Percentiles rank a stretch among this genome's conserved stretches.
Evolutionary conservation across 2,329 filamentous ascomycete species (phyloP).

Genomic region (Zymoseptoria tritici): DNA sequence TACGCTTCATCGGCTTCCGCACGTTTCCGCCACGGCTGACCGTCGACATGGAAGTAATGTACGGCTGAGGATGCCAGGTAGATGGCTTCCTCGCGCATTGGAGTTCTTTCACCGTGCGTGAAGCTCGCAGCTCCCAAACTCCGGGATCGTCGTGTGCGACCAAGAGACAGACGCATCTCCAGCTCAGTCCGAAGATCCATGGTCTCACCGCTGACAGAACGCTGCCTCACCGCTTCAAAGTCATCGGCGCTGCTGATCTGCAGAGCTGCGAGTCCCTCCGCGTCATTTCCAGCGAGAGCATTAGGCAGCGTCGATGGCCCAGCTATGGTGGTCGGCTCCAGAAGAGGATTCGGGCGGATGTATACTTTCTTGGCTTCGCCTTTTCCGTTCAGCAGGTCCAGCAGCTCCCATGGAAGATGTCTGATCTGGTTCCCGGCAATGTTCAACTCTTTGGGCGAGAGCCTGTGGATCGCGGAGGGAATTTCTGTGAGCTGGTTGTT

Average conservation of each 20-base stretch:
- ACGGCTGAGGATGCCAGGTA: constrained; percentile 24
- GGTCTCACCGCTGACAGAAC: constrained; percentile 10
- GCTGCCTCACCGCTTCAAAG: background rate
- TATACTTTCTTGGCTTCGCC: constrained; percentile 46
- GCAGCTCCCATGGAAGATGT: constrained; percentile 56
- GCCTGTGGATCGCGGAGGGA: constrained; percentile 51
- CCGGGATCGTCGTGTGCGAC: constrained; percentile 15
- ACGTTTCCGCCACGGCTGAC: constrained; percentile 12
- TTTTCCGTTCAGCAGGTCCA: constrained; percentile 45
- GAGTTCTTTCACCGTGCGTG: constrained; percentile 6
- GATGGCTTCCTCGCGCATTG: constrained; percentile 22
- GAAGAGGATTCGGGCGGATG: constrained; percentile 57
- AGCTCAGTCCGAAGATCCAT: constrained; percentile 15
- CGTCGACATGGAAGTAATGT: constrained; percentile 27
- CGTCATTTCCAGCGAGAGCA: constrained; percentile 1
- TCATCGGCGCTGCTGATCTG: constrained; percentile 1
- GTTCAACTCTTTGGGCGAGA: constrained; percentile 56
- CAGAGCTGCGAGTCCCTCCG: background rate
- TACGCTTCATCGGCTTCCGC: constrained; percentile 1
- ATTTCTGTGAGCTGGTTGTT: constrained; percentile 56
- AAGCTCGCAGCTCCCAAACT: constrained; percentile 7
- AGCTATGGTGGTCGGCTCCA: constrained; percentile 14
- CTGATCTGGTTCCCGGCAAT: constrained; percentile 56
- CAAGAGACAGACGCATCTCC: constrained; percentile 16
- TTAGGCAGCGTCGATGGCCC: constrained; percentile 10